A percentile compares a stretch with the other conserved stretches of the same genome.
These are phyloP conservation scores for Lachancea dasiensis DNA, from an alignment of 805 yeast genomes.

Conservation along the genomic window DNA sequence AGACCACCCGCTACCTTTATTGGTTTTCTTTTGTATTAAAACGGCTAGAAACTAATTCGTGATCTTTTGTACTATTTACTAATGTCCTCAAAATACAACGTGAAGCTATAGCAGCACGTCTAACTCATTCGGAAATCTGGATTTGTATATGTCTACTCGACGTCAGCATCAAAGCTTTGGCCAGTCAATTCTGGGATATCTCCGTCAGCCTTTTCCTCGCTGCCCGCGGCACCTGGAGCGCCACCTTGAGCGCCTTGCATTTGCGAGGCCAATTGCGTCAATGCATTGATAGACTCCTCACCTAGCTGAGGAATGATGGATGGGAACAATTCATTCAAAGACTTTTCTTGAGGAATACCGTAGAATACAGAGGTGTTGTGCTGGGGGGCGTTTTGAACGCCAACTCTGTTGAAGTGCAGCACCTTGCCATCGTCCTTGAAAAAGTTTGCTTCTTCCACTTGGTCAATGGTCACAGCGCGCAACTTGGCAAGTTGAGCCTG, in stretches of 20 bases:
- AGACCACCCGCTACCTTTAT: too few relatives aligned
- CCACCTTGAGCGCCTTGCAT: constrained; percentile 54
- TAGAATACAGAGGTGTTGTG: constrained; percentile 91
- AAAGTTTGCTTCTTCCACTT: constrained; percentile 95
- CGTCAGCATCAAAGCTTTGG: constrained; percentile 36
- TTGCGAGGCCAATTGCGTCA: constrained; percentile 86
- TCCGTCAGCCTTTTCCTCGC: constrained; percentile 51
- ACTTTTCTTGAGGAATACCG: constrained; percentile 92
- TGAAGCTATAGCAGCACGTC: too few relatives aligned
- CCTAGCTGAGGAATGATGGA: constrained; percentile 94
- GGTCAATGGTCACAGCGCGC: constrained; percentile 81
- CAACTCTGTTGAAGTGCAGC: constrained; percentile 92
- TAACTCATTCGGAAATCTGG: too few relatives aligned
- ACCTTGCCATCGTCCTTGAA: constrained; percentile 96
- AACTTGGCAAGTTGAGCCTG: constrained; percentile 84
- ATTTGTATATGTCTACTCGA: constrained; percentile 19
- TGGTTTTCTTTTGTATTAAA: constrained; percentile 5
- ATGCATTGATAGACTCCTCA: constrained; percentile 86
- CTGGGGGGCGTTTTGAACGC: constrained; percentile 88
- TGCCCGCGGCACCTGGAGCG: constrained; percentile 43
- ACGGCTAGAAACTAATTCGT: constrained; percentile 9
- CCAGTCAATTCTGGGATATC: constrained; percentile 53
- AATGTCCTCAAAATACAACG: neutral
- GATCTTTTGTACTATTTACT: constrained; percentile 1
- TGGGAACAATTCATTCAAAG: constrained; percentile 87